phyloP scores from a whole-genome alignment of 495 filamentous ascomycete species.

The Bathelium albidoporum region DNA sequence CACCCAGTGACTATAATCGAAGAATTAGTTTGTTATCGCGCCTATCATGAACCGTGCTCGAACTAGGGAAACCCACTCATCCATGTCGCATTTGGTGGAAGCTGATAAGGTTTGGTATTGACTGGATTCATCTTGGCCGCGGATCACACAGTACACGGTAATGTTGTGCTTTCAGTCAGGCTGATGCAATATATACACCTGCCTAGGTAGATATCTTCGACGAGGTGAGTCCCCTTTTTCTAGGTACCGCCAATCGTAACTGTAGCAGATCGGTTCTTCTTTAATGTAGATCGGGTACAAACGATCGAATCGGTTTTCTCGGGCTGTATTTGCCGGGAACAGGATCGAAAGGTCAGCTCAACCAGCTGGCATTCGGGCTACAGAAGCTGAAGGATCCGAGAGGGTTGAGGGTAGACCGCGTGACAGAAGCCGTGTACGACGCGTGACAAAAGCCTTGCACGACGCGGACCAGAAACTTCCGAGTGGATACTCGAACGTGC shows the following conservation, averaged over 20 bases:
- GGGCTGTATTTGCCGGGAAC: too few relatives aligned
- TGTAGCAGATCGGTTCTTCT: neutral
- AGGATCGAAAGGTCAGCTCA: neutral
- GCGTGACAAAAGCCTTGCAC: too few relatives aligned
- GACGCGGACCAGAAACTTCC: too few relatives aligned
- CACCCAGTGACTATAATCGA: neutral
- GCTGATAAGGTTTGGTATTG: neutral
- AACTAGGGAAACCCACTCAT: neutral
- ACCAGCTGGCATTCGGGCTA: neutral
- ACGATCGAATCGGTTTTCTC: too few relatives aligned
- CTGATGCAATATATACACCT: neutral
- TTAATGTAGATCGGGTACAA: neutral
- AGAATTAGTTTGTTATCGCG: neutral
- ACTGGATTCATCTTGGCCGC: neutral
- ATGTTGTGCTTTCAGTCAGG: neutral
- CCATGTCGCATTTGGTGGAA: neutral
- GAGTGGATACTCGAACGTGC: too few relatives aligned
- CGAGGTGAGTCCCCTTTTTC: neutral
- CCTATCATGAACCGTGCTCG: neutral
- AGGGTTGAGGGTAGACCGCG: too few relatives aligned
- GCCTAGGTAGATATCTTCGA: neutral
- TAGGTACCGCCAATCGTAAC: neutral
- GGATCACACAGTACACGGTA: neutral
- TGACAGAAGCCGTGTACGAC: too few relatives aligned
- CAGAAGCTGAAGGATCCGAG: neutral